Evolutionary conservation across 2,329 filamentous ascomycete genomes (phyloP), one percentile per base, ranked within the genome.

Genomic region (Setomelanomma holmii): DNA sequence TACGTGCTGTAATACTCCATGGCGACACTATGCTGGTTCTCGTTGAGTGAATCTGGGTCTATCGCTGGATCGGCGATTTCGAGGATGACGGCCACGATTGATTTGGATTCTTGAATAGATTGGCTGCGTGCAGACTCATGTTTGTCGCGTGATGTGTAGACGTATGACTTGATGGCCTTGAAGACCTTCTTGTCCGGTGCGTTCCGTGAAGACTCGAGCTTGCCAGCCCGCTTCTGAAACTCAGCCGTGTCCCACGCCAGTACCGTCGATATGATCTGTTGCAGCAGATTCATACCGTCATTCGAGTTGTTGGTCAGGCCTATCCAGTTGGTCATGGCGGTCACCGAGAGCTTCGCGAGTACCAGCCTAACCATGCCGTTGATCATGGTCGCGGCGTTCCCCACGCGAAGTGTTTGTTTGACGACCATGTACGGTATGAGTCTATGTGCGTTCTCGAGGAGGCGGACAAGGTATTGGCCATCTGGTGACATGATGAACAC

Each of bases 321-420:
- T 10, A 93, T 82, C 88, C 88, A 93, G 69, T 92, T 93, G 4
- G 90, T 91, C 44, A 93, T 75, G 6, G 86, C 86, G 1, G 85
- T 86, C 4, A 93, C 79, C 59, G 88, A 89, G 50, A 92, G 77
- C 75, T 95, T 95, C n/a, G 89, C 86, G 12, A 95, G 80, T 14
- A 93, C 80, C 14, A 93, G 76, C 46, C 81, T 83, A 70, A 90
- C 82, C 82, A 93, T 87, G 51, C 82, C 89, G 64, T 83, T 89
- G 49, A 93, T 87, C 90, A 95, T 93, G 17, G 86, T 89, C 1
- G 89, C 89, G 0, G 89, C 89, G 68, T 93, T 95, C 5, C 90
- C 88, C 12, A 93, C 82, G 35, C 86, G 84, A 4, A 95, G 76
- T 0, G 89, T 91, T 70, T 93, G 89, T 53, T 86, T 83, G 44